Conservation (phyloP, 164 flowering plant species). For the Chimonanthus praecox region DNA sequence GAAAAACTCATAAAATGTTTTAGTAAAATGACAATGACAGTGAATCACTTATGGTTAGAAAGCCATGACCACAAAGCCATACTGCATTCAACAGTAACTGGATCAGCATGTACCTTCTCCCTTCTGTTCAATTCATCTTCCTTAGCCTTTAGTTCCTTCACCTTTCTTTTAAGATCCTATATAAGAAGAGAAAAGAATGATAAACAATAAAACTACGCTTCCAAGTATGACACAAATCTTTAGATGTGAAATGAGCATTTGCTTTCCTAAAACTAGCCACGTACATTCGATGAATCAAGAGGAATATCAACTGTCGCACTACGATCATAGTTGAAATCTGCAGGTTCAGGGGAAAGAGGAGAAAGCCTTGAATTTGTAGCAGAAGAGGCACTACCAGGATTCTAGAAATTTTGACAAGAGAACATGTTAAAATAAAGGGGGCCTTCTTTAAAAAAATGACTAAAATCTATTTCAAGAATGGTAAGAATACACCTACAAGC, state of each 20-base stretch:
- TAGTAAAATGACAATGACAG: no score
- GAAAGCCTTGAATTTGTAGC: constrained; percentile 76
- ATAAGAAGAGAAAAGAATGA: background rate
- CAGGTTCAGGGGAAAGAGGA: constrained; percentile 96
- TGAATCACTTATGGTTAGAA: background rate
- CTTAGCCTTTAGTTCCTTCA: constrained; percentile 83
- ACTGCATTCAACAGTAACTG: background rate
- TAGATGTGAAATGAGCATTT: background rate
- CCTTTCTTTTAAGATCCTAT: constrained; percentile 79
- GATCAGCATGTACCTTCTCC: constrained; percentile 58
- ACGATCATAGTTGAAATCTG: constrained; percentile 60
- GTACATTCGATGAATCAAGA: constrained; percentile 49
- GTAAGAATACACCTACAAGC: background rate
- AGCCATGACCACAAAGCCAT: background rate
- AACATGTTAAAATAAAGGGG: background rate
- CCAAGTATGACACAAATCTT: background rate
- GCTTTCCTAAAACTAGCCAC: background rate
- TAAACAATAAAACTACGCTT: background rate
- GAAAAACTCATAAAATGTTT: no score
- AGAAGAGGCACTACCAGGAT: constrained; percentile 55
- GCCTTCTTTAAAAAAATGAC: no score
- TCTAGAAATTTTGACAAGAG: constrained; percentile 27
- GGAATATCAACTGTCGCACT: constrained; percentile 80
- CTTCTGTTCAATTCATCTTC: constrained; percentile 81
- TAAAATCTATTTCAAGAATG: background rate